Percentiles rank a stretch among this genome's conserved stretches.
Conservation (phyloP, 1,284 basidiomycete species). For the Ganoderma leucocontextum region DNA sequence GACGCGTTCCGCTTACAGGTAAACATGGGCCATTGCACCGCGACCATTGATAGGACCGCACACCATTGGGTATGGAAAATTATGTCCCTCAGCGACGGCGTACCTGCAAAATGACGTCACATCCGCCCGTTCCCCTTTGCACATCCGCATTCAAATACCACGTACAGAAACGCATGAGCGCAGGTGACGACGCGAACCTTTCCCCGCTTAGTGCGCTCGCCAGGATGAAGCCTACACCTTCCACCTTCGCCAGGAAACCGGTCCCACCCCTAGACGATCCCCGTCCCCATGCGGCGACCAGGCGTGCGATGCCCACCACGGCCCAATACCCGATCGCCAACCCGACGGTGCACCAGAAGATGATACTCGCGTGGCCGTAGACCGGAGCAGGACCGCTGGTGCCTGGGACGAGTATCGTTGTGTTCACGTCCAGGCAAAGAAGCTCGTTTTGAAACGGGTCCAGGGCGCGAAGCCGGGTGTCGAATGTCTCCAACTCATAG, state of each 20-base stretch:
- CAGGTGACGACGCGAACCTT: slow-evolving; percentile 84
- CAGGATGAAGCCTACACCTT: slow-evolving; percentile 85
- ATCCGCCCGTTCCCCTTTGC: slow-evolving; percentile 21
- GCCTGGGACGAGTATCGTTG: slow-evolving; percentile 78
- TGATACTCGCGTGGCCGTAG: slow-evolving; percentile 79
- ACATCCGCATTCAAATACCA: slow-evolving; percentile 26
- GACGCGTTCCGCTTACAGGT: slow-evolving; percentile 67
- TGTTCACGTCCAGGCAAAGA: slow-evolving; percentile 82
- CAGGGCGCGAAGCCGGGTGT: slow-evolving; percentile 86
- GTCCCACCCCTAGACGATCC: slow-evolving; percentile 65
- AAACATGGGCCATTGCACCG: slow-evolving; percentile 94
- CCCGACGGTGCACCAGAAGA: slow-evolving; percentile 86
- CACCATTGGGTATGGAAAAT: slow-evolving; percentile 95
- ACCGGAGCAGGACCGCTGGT: slow-evolving; percentile 48
- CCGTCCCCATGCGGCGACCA: slow-evolving; percentile 84
- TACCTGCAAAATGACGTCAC: slow-evolving; percentile 60
- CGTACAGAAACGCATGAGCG: slow-evolving; percentile 88
- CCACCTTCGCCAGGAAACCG: slow-evolving; percentile 72
- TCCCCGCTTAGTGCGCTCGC: slow-evolving; percentile 95
- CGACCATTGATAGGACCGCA: slow-evolving; percentile 87
- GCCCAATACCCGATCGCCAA: slow-evolving; percentile 86
- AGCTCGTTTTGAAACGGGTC: slow-evolving; percentile 86
- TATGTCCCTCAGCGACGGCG: slow-evolving; percentile 92
- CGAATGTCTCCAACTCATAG: slow-evolving; percentile 84
- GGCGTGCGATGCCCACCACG: slow-evolving; percentile 79